phyloP scores from a whole-genome alignment of 2,329 filamentous ascomycete genomes.

The Tolypocladium tropicale region DNA sequence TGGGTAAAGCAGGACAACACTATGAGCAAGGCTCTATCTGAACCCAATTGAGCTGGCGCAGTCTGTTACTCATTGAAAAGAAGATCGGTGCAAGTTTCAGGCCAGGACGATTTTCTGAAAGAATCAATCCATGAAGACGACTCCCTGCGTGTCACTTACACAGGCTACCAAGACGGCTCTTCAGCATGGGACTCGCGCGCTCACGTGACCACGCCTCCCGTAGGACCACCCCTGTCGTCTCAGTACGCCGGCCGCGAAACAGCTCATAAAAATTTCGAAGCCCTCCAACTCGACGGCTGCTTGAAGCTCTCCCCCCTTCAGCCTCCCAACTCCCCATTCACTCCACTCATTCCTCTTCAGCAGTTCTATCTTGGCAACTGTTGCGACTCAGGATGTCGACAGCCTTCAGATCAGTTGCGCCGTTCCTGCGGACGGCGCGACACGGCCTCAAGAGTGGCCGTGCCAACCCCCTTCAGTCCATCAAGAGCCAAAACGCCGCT shows the following conservation, averaged over 20 bases:
- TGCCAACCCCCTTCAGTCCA: conserved; percentile 66
- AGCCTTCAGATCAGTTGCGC: conserved; percentile 66
- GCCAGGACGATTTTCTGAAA: too few species aligned
- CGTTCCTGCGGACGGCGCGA: conserved; percentile 75
- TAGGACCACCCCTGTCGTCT: neutral
- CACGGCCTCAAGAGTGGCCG: conserved; percentile 59
- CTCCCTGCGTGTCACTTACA: neutral
- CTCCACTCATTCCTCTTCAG: conserved; percentile 13
- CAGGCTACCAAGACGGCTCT: too few species aligned
- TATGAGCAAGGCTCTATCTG: neutral
- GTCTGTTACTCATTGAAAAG: too few species aligned
- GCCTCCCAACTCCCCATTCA: conserved; percentile 4
- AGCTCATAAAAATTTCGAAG: conserved; percentile 28
- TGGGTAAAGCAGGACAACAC: neutral
- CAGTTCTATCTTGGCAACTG: conserved; percentile 14
- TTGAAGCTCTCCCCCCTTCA: conserved; percentile 7
- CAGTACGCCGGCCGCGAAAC: conserved; percentile 1
- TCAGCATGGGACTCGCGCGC: neutral
- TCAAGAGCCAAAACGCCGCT: conserved; percentile 51
- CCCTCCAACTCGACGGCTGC: conserved; percentile 9
- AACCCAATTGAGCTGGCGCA: neutral
- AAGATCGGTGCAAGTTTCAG: neutral
- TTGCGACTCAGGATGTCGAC: conserved; percentile 57
- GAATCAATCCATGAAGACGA: neutral
- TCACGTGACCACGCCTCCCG: neutral